Evolutionary conservation across 2,329 filamentous ascomycete genomes (phyloP).

Genomic region (Sclerotinia spermophila): DNA sequence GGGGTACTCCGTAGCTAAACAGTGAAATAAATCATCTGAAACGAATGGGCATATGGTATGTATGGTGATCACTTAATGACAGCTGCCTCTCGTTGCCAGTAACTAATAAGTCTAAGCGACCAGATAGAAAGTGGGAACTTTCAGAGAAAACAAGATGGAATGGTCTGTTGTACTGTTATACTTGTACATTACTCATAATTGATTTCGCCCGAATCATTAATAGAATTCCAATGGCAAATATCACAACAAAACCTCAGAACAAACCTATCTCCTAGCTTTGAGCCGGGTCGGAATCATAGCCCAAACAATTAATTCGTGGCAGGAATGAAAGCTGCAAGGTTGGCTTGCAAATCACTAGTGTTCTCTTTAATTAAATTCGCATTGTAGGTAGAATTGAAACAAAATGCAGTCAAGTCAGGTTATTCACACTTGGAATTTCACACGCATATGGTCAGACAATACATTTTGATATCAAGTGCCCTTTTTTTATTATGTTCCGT

Average conservation of each 20-base stretch:
- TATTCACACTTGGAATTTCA: not conserved
- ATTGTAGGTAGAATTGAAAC: not conserved
- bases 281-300: not conserved
- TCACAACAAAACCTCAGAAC: not conserved
- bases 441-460: not conserved
- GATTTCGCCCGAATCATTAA: not conserved
- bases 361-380: not conserved
- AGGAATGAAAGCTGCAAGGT: not conserved
- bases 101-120: not conserved
- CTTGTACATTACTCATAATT: not conserved
- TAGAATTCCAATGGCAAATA: not conserved
- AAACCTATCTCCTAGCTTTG: not conserved
- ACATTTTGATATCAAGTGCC: not conserved
- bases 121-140: not conserved
- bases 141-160: not conserved
- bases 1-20: no score
- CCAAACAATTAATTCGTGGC: not conserved
- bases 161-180: no score
- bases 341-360: not conserved
- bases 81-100: no score
- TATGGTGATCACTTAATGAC: not conserved
- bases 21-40: not conserved
- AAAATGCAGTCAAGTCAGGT: not conserved
- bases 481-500: not conserved
- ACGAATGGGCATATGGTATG: not conserved